Evolutionary conservation across 768 basidiomycete species (phyloP), one percentile per base, ranked within the genome.

Genomic region (Podaxis sp.): DNA sequence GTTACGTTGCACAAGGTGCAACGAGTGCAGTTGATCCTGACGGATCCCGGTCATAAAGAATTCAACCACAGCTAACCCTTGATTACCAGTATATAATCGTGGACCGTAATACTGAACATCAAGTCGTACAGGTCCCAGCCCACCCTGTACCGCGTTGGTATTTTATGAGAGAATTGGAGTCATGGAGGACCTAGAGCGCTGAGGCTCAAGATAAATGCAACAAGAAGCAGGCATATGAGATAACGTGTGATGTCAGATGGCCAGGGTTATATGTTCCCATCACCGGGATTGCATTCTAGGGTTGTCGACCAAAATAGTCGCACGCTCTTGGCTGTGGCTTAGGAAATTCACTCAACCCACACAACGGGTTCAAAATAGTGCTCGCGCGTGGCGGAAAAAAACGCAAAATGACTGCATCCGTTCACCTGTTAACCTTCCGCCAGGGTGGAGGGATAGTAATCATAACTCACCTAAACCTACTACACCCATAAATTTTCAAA

Each of bases 11-110:
- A 55, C 42, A 4, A 24, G 40, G 28, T 39, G 36, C n/a, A 49
- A n/a, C n/a, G n/a, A 54, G 13, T 52, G 24, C 17, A 61, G 24
- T 46, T 46, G 54, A 40, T 49, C 61, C 54, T 63, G 61, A 9
- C 28, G 44, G 44, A 62, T 62, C 33, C 53, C n/a, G 57, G 19
- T 42, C 48, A n/a, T 49, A 22, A 52, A 44, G 1, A 7, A 55
- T 33, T 33, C 39, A 19, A 39, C 11, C 26, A 39, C 36, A 24
- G 19, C 3, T 40, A 40, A 24, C 54, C 55, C 61, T 62, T 56
- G 61, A 57, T 63, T 53, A 33, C 44, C 22, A 26, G 33, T 28
- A 24, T 54, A 15, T 4, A n/a, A 24, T 51, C 22, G 7, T 33
- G 30, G 33, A n/a, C 33, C 33, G 8, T 33, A 30, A 36, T 55